Base-by-base conservation (phyloP, 2,329 filamentous ascomycete species). In the Kalaharituber pfeilii region DNA sequence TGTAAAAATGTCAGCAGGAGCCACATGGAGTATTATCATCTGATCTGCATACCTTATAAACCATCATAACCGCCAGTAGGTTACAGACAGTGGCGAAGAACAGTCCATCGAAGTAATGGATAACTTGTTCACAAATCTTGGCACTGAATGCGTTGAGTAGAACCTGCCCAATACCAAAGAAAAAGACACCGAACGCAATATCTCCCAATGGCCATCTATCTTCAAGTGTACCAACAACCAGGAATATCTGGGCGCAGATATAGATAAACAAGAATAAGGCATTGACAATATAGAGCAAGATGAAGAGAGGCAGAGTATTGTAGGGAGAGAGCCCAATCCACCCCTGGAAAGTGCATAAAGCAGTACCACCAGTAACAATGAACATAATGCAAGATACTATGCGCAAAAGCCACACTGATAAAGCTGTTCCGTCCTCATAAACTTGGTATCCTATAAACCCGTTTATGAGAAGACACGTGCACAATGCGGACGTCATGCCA, bases 401-500 rank as follows among this genome's bases (percentile, higher is more conserved):
- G 52, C 89, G 81, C 58, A 98, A 73, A 63, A 95, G 79, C 91
- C 91, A 98, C 44, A 98, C 81, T 0, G 88, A 95, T 39, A 96
- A 73, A 1, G 83, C 82, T 1, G 91, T 98, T 51, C 91, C 91
- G 65, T 98, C 91, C 69, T 98, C 91, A 68, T 98, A 98, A 11
- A 98, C 75, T 70, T 96, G 91, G 70, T 98, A 98, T 29, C 91
- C 91, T 53, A 98, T 89, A 66, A 98, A 98, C 44, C 91, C 91
- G 68, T 96, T 96, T 73, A 98, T 88, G 63, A 96, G 73, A 54
- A 98, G 74, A 67, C 84, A 93, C 25, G 86, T 89, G 67, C 91
- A 82, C 26, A 94, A 76, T 0, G 91, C 86, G 30, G 86, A 94
- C 22, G 81, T 74, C 52, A 98, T 73, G 13, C 89, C 91, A 59